A percentile compares a stretch with the other conserved stretches of the same genome.
Conservation (phyloP, 2,329 filamentous ascomycete species). For the Aspergillus ruber region DNA sequence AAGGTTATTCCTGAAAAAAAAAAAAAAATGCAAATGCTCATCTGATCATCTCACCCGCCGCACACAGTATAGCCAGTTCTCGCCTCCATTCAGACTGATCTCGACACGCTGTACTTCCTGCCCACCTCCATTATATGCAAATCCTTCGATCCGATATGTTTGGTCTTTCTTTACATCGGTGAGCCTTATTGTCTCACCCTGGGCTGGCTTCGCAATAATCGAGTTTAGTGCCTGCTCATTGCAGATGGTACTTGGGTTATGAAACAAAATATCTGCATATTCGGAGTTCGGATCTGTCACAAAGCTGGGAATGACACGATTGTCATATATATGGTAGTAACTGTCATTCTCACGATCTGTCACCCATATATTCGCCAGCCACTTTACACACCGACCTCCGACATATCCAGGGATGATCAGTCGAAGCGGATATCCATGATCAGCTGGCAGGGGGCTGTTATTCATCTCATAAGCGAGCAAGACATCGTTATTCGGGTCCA, state of each 20-base stretch:
- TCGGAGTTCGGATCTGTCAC: slow-evolving; percentile 45
- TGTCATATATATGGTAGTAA: slow-evolving; percentile 47
- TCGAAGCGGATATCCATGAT: slow-evolving; percentile 41
- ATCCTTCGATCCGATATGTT: slow-evolving; percentile 42
- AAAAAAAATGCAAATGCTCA: too few species aligned
- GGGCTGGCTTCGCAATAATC: slow-evolving; percentile 41
- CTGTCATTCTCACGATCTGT: slow-evolving; percentile 36
- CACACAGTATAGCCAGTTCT: slow-evolving; percentile 46
- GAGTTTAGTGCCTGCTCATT: slow-evolving; percentile 48
- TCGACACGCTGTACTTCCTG: slow-evolving; percentile 47
- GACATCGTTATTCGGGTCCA: slow-evolving; percentile 45
- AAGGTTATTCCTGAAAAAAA: too few species aligned
- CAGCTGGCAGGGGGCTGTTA: slow-evolving; percentile 31
- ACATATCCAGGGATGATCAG: slow-evolving; percentile 38
- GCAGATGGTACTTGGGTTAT: slow-evolving; percentile 44
- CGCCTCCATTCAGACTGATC: slow-evolving; percentile 42
- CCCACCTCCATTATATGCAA: slow-evolving; percentile 47
- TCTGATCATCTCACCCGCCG: slow-evolving; percentile 26
- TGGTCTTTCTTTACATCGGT: slow-evolving; percentile 30
- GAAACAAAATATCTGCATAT: slow-evolving; percentile 42
- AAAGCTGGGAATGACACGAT: slow-evolving; percentile 43
- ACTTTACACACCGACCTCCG: slow-evolving; percentile 38
- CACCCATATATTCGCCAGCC: slow-evolving; percentile 37
- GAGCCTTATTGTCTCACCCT: slow-evolving; percentile 41
- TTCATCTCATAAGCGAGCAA: slow-evolving; percentile 43